A percentile compares a stretch with the other conserved stretches of the same genome.
Evolutionary conservation across 352 stramenopile species (phyloP).

Genomic region (Globisporangium spiculum): DNA sequence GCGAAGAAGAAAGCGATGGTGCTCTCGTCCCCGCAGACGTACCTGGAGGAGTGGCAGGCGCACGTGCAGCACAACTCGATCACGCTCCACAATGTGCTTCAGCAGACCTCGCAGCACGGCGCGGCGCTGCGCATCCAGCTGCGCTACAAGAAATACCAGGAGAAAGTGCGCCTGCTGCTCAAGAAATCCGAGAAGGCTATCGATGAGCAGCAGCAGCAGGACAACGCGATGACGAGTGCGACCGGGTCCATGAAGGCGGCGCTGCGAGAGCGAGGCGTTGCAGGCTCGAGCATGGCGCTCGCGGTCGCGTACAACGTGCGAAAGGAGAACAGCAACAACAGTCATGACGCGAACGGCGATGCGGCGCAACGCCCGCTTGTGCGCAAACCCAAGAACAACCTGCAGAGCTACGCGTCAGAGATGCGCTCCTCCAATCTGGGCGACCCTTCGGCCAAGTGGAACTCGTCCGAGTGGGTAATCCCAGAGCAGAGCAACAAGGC

Average conservation of each 20-base stretch:
- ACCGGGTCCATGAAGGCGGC: slow-evolving; percentile 22
- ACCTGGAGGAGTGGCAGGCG: slow-evolving; percentile 38
- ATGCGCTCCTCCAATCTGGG: slow-evolving; percentile 13
- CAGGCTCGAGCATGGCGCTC: slow-evolving; percentile 60
- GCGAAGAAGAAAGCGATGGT: slow-evolving; percentile 41
- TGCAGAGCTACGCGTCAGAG: slow-evolving; percentile 17
- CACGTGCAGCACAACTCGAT: slow-evolving; percentile 29
- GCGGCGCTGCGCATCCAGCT: slow-evolving; percentile 64
- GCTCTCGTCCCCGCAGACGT: slow-evolving; percentile 31
- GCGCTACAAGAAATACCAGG: slow-evolving; percentile 72
- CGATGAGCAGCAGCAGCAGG: slow-evolving; percentile 27
- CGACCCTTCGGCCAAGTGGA: slow-evolving; percentile 10
- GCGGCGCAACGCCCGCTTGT: slow-evolving; percentile 9
- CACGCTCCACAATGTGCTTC: slow-evolving; percentile 22
- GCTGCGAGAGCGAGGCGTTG: slow-evolving; percentile 32
- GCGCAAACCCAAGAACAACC: slow-evolving; percentile 13
- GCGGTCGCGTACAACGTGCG: slow-evolving; percentile 42
- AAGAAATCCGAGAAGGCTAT: slow-evolving; percentile 44
- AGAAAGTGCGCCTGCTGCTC: slow-evolving; percentile 57
- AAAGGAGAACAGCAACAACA: slow-evolving; percentile 15
- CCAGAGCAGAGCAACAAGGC: slow-evolving; percentile 1
- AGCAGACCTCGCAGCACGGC: slow-evolving; percentile 38
- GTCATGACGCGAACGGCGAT: neutral
- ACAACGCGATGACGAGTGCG: slow-evolving; percentile 20
- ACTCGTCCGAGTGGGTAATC: slow-evolving; percentile 12